These are phyloP conservation scores for Scutellaria barbata DNA, from an alignment of 257 asterid genomes.

Conservation along the genomic window DNA sequence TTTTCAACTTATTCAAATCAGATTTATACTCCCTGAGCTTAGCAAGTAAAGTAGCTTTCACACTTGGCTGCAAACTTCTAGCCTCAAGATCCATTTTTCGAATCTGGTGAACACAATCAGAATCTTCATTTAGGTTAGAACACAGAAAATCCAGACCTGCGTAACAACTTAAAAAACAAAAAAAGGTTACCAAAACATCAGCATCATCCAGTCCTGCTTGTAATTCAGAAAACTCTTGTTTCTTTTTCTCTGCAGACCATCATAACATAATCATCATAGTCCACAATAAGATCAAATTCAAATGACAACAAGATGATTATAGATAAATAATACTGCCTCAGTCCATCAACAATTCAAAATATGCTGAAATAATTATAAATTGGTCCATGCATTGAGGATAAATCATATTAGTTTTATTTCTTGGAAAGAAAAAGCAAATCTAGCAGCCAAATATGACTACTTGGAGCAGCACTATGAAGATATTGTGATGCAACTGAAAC, in stretches of 20 bases:
- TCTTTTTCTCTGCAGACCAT: conserved; percentile 66
- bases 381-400: conserved; percentile 11
- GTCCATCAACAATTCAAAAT: conserved; percentile 16
- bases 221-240: conserved; percentile 64
- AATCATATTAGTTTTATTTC: background rate
- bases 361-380: conserved; percentile 28
- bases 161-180: conserved; percentile 7
- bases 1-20: conserved; percentile 86
- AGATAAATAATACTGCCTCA: conserved; percentile 13
- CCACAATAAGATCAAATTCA: conserved; percentile 23
- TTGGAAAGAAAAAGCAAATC: conserved; percentile 7
- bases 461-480: conserved; percentile 4
- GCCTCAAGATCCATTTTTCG: conserved; percentile 97
- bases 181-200: conserved; percentile 65
- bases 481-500: conserved; percentile 18
- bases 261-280: conserved; percentile 28
- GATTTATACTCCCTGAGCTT: conserved; percentile 94
- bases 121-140: conserved; percentile 27
- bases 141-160: background rate
- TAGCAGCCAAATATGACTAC: conserved; percentile 5
- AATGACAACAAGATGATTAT: conserved; percentile 22
- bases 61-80: conserved; percentile 84
- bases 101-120: conserved; percentile 52
- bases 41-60: conserved; percentile 85
- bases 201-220: conserved; percentile 83